Evolutionary conservation across 2,329 filamentous ascomycete genomes (phyloP).

Genomic region (Thermothelomyces thermophilus): DNA sequence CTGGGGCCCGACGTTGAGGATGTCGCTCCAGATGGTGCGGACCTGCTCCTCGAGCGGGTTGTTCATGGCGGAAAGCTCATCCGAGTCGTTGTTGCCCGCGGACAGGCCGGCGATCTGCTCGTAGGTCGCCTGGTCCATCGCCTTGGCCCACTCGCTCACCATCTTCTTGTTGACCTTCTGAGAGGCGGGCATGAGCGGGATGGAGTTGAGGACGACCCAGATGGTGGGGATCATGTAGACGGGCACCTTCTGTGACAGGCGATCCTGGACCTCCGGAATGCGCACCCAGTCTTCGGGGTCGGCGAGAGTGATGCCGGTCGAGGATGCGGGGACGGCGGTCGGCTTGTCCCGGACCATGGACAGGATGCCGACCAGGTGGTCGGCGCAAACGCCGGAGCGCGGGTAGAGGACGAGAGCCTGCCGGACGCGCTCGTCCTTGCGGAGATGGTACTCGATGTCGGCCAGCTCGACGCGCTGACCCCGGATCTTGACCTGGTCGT

Average conservation of each 20-base stretch:
- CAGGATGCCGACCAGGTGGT: conserved; percentile 18
- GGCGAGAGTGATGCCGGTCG: conserved; percentile 8
- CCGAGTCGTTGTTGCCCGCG: neutral
- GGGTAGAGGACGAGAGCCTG: conserved; percentile 42
- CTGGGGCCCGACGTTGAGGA: conserved; percentile 29
- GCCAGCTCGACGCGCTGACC: conserved; percentile 29
- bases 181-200: conserved; percentile 13
- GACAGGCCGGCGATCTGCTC: neutral
- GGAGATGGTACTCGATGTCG: conserved; percentile 39
- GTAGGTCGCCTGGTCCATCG: conserved; percentile 31
- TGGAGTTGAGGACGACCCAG: conserved; percentile 21
- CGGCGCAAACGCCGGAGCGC: conserved; percentile 17
- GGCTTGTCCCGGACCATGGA: conserved; percentile 8
- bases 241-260: neutral
- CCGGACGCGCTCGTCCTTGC: conserved; percentile 31
- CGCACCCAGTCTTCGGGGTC: conserved; percentile 2
- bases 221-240: conserved; percentile 32
- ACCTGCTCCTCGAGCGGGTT: neutral
- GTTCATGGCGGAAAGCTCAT: neutral
- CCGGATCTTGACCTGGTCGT: conserved; percentile 23
- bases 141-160: conserved; percentile 26
- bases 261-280: neutral
- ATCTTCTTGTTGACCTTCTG: conserved; percentile 29
- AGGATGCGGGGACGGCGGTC: neutral
- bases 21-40: conserved; percentile 33